Evolutionary conservation across 208 protist species (phyloP), one percentile per base, ranked within the genome.

Genomic region (Acanthamoeba healyi): DNA sequence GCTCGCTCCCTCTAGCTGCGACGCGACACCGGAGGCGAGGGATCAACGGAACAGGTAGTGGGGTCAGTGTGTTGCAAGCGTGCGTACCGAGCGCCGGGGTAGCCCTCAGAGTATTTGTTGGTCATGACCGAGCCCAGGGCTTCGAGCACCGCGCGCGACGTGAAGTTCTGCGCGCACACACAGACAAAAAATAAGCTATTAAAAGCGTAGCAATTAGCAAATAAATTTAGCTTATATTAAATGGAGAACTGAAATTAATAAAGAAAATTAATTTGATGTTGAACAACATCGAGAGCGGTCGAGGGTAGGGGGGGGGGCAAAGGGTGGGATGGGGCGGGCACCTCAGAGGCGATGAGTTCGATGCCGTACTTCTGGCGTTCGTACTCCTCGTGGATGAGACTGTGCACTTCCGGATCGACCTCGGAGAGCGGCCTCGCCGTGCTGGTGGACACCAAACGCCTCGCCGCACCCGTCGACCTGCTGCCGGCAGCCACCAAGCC

Each of bases 301-400:
- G n/a, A n/a, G n/a, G n/a, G n/a, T n/a, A n/a, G n/a, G n/a, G n/a
- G n/a, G n/a, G n/a, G n/a, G n/a, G n/a, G n/a, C n/a, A n/a, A n/a
- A n/a, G n/a, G n/a, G n/a, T 5, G 14, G 38, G 77, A 40, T 92
- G 63, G 9, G 24, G n/a, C 56, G 42, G 34, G 61, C 92, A 98
- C 97, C 94, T 99, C 98, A 32, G 97, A 98, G n/a, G 98, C 98
- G 95, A 99, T 99, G 26, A 99, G 94, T 93, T 99, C 97, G 14
- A 99, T 82, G 42, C 98, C 98, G 34, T 96, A 38, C 10, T 67
- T 95, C 94, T 99, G 98, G 29, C 98, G 92, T n/a, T 97, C 77
- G 40, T 97, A 96, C 87, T 99, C 98, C 51, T 96, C 72, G 46
- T 98, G 54, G 4, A 98, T 92, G 54, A 99, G 88, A 17, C 94